Base-by-base conservation (phyloP, 1,284 basidiomycete species). In the Filobasidium uniguttulatum region DNA sequence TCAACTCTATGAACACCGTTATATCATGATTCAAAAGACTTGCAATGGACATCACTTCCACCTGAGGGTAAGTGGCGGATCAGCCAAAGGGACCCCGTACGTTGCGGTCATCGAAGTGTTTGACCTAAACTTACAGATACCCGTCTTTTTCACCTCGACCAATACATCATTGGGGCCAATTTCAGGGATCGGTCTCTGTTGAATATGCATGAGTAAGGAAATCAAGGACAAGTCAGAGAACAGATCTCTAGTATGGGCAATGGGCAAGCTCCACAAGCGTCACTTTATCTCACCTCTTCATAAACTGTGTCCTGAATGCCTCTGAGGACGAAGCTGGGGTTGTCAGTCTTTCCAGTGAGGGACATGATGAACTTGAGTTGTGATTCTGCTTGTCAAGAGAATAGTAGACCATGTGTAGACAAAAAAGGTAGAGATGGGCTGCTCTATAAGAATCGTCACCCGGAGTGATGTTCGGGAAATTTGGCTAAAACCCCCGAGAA, bases 81-180 rank as follows among this genome's bases (percentile, higher is more conserved):
- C 10, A 40, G 19, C 19, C 37, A 40, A 40, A 33, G n/a, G 31
- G 10, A n/a, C n/a, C 10, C 31, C n/a, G n/a, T n/a, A n/a, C n/a
- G n/a, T 10, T 33, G 31, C 9, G 31, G 31, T 10, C 31, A 40
- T 40, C 12, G 36, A 22, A 9, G 15, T 8, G 9, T 9, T 33
- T 33, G 19, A 19, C 4, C 19, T 12, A 41, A 83, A 86, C 28
- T 86, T 86, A 66, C 88, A 91, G 56, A 91, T 87, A 50, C 86
- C 85, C 20, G 88, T 90, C 71, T 93, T 90, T 70, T 89, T 89
- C 44, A 96, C 82, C 62, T 86, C 78, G 43, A 97, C 79, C 28
- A 96, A 78, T 38, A 91, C 88, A 60, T 94, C 83, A 60, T 84
- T 75, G 47, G 76, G 77, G 20, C 74, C 73, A 55, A 85, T 82